These are phyloP conservation scores for Cardiosporidium cionae DNA, from an alignment of 169 alveolate species.

Conservation along the genomic window DNA sequence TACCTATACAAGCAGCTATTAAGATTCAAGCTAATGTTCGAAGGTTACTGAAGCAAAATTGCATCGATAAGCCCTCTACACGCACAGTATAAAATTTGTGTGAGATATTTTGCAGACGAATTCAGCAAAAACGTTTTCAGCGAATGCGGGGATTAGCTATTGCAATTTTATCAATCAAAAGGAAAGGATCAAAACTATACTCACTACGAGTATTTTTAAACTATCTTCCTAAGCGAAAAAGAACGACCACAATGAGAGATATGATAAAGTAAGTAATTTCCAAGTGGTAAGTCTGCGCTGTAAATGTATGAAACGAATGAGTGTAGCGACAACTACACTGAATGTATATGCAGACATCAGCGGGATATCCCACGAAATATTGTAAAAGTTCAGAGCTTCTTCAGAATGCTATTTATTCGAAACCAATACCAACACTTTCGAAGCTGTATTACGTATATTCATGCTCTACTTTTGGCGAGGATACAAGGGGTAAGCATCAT, in stretches of 20 bases:
- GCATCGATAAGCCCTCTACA: not conserved
- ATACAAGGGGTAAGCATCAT: constrained; percentile 27
- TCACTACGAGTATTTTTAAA: constrained; percentile 44
- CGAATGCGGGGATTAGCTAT: constrained; percentile 35
- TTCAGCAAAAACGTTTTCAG: constrained; percentile 20
- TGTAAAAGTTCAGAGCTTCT: constrained; percentile 51
- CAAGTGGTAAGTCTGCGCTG: not conserved
- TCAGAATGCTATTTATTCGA: constrained; percentile 50
- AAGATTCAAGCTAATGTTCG: constrained; percentile 20
- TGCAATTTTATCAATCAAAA: constrained; percentile 42
- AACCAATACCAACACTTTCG: constrained; percentile 43
- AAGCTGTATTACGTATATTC: constrained; percentile 34
- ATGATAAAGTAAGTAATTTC: constrained; percentile 38
- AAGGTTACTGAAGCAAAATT: not conserved
- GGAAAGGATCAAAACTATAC: constrained; percentile 55
- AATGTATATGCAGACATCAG: constrained; percentile 14
- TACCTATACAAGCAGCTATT: constrained; percentile 27
- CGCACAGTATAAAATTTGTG: not conserved
- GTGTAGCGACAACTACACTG: not conserved
- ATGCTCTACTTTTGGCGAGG: constrained; percentile 52
- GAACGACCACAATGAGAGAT: constrained; percentile 42
- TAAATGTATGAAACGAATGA: not conserved
- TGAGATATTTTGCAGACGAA: constrained; percentile 18
- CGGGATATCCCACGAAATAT: constrained; percentile 35
- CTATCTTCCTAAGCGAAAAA: constrained; percentile 36